A percentile compares a stretch with the other conserved stretches of the same genome.
Evolutionary conservation across 768 basidiomycete species (phyloP).

Genomic region (Lanmaoa rubissima): DNA sequence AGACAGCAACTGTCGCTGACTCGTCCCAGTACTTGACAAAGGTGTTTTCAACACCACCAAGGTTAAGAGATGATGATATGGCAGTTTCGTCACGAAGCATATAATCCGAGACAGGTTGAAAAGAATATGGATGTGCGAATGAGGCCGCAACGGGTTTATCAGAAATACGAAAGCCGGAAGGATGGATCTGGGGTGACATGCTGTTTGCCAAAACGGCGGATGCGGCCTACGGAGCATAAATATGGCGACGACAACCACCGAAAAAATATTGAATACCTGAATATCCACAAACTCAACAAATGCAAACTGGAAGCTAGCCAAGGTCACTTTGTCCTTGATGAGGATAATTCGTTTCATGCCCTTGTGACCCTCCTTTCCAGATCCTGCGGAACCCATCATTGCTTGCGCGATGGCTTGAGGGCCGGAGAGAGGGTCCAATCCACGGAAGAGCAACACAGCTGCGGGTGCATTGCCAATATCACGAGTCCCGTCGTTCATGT

Average conservation of each 20-base stretch:
- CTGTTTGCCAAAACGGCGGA: conserved; percentile 77
- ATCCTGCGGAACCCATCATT: conserved; percentile 79
- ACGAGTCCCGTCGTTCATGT: conserved; percentile 88
- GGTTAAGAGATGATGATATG: conserved; percentile 58
- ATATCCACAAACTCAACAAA: conserved; percentile 91
- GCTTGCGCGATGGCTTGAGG: conserved; percentile 86
- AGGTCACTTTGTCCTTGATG: conserved; percentile 84
- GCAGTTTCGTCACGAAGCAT: conserved; percentile 77
- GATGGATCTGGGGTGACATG: conserved; percentile 84
- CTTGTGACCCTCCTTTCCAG: conserved; percentile 71
- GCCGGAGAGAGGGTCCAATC: conserved; percentile 83
- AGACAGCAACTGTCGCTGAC: conserved; percentile 65
- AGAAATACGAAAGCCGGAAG: conserved; percentile 91
- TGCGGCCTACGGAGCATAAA: conserved; percentile 58
- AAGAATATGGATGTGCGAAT: conserved; percentile 90
- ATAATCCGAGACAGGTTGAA: conserved; percentile 75
- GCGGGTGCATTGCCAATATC: conserved; percentile 89
- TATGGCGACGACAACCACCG: background rate
- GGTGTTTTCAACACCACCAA: conserved; percentile 69
- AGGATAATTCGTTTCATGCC: conserved; percentile 87
- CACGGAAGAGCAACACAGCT: conserved; percentile 84
- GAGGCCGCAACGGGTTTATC: conserved; percentile 88
- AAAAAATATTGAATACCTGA: conserved; percentile 49
- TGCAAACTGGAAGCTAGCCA: conserved; percentile 89
- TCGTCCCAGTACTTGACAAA: conserved; percentile 96